Conservation (phyloP, 371 early-diverging fungal genomes). For the Zychaea mexicana region DNA sequence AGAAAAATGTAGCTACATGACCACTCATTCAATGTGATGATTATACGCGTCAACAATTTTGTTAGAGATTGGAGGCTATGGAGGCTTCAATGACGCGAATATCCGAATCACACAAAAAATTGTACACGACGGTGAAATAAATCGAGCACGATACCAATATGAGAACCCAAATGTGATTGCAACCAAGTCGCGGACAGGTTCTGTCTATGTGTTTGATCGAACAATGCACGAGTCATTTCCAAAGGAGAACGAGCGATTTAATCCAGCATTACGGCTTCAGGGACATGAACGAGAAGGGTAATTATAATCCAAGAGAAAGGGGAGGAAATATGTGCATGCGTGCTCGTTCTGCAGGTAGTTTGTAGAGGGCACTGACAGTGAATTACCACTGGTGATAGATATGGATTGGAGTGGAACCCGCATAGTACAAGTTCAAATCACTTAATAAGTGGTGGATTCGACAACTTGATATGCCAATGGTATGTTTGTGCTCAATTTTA, state of each 20-base stretch:
- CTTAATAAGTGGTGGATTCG: slow-evolving; percentile 87
- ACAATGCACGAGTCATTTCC: slow-evolving; percentile 85
- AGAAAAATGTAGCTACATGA: too few relatives aligned
- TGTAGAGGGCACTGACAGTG: too few relatives aligned
- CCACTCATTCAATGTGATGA: neutral
- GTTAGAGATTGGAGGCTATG: slow-evolving; percentile 76
- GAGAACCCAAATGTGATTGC: slow-evolving; percentile 93
- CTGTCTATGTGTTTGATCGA: slow-evolving; percentile 95
- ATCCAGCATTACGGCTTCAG: slow-evolving; percentile 83
- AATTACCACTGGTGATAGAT: slow-evolving; percentile 32
- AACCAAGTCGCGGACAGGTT: slow-evolving; percentile 88
- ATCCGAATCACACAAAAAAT: slow-evolving; percentile 86
- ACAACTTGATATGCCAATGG: slow-evolving; percentile 84
- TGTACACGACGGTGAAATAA: slow-evolving; percentile 95
- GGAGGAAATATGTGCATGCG: neutral
- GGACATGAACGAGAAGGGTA: slow-evolving; percentile 97
- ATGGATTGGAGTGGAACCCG: slow-evolving; percentile 81
- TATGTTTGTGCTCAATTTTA: slow-evolving; percentile 20
- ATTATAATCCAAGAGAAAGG: neutral
- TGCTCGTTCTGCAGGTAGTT: too few relatives aligned
- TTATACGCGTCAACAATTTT: slow-evolving; percentile 1
- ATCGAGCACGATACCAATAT: slow-evolving; percentile 95
- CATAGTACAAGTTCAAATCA: slow-evolving; percentile 56
- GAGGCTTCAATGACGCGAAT: slow-evolving; percentile 67
- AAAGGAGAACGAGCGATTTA: slow-evolving; percentile 64